Evolutionary conservation across 2,329 filamentous ascomycete genomes (phyloP).

Genomic region (Pseudopithomyces chartarum): DNA sequence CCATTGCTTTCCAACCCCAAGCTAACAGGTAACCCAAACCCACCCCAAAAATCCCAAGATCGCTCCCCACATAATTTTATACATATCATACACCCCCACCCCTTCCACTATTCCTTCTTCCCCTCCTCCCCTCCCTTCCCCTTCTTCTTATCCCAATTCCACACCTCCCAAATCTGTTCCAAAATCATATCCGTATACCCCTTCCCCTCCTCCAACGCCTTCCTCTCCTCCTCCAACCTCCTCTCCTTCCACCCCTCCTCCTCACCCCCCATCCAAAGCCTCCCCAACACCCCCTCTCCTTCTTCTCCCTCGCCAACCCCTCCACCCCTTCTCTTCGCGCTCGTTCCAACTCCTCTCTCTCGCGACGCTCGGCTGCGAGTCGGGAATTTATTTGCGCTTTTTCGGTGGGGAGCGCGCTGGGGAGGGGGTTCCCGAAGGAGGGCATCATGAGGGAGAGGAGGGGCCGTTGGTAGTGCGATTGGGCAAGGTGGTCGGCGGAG

Average conservation of each 20-base stretch:
- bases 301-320: conserved; percentile 31
- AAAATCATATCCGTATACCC: conserved; percentile 50
- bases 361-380: conserved; percentile 35
- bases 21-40: background rate
- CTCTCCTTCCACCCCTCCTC: conserved; percentile 52
- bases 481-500: conserved; percentile 56
- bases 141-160: conserved; percentile 50
- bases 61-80: background rate
- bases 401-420: conserved; percentile 42
- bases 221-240: conserved; percentile 51
- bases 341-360: conserved; percentile 40
- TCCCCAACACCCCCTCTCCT: conserved; percentile 36
- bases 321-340: conserved; percentile 38
- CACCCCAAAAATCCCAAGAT: background rate
- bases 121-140: conserved; percentile 20
- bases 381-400: conserved; percentile 38
- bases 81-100: conserved; percentile 10
- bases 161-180: conserved; percentile 55
- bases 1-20: background rate
- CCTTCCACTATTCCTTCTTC: conserved; percentile 26
- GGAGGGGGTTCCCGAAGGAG: conserved; percentile 2
- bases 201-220: conserved; percentile 45
- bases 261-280: conserved; percentile 48
- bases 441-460: conserved; percentile 32
- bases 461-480: conserved; percentile 46